Conservation (phyloP, 768 basidiomycete genomes). For the Naganishia friedmannii region DNA sequence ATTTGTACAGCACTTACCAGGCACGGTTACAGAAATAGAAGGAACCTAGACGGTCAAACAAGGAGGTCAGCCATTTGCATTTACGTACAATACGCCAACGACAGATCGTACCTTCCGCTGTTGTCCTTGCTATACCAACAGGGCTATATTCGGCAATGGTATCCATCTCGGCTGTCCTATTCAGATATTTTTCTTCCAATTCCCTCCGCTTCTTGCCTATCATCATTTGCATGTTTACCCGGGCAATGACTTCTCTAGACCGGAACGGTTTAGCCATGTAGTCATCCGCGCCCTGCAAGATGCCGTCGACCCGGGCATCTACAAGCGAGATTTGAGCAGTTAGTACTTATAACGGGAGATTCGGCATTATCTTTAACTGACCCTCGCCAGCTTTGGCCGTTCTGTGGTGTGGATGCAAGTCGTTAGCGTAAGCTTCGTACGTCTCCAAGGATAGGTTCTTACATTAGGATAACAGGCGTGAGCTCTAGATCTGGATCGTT, state of each 20-base stretch:
- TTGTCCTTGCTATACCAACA: conserved; percentile 42
- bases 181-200: conserved; percentile 38
- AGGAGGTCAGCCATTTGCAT: conserved; percentile 28
- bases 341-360: not conserved
- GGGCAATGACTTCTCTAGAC: conserved; percentile 53
- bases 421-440: not conserved
- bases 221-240: conserved; percentile 54
- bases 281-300: conserved; percentile 53
- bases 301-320: conserved; percentile 52
- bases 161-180: conserved; percentile 40
- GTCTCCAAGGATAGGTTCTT: not conserved
- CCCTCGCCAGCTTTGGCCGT: conserved; percentile 35
- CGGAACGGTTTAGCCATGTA: conserved; percentile 55
- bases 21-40: conserved; percentile 17
- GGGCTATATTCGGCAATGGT: conserved; percentile 43
- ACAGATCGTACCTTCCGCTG: conserved; percentile 31
- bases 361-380: not conserved
- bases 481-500: not conserved
- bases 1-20: conserved; percentile 3
- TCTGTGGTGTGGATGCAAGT: not conserved
- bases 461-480: conserved; percentile 36
- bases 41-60: conserved; percentile 18
- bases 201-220: conserved; percentile 52
- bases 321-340: conserved; percentile 33
- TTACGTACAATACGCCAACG: conserved; percentile 32